phyloP scores from a whole-genome alignment of 768 basidiomycete genomes.

The Phanerochaete carnosa region DNA sequence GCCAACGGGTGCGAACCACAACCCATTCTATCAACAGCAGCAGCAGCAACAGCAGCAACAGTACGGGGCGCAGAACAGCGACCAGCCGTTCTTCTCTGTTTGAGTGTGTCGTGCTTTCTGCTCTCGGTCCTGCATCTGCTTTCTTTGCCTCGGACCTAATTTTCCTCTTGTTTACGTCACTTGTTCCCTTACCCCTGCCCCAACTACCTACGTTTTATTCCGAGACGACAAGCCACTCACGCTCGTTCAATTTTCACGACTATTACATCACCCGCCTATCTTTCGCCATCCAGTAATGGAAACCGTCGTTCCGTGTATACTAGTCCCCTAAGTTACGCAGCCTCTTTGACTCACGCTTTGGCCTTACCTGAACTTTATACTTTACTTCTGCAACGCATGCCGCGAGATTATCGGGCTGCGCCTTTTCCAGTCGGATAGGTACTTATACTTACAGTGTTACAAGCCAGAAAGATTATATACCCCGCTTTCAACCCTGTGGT shows the following conservation, averaged over 20 bases:
- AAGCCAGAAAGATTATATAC: background rate
- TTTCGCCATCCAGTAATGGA: background rate
- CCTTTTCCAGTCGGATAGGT: background rate
- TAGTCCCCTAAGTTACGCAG: too few species aligned
- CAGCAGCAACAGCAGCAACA: constrained; percentile 53
- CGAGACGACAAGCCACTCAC: background rate
- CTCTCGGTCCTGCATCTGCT: background rate
- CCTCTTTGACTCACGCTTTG: too few species aligned
- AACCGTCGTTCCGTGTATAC: background rate
- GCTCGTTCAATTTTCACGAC: background rate
- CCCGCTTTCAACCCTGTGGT: too few species aligned
- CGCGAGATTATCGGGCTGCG: background rate
- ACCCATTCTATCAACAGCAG: constrained; percentile 66
- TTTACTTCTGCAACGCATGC: background rate
- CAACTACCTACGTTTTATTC: background rate
- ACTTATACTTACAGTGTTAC: background rate
- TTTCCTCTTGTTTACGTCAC: background rate
- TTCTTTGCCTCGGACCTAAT: background rate
- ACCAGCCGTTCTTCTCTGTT: constrained; percentile 34
- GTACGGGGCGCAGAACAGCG: constrained; percentile 27
- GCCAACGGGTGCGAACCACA: constrained; percentile 41
- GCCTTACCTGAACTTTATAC: background rate
- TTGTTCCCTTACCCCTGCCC: background rate
- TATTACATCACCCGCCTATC: background rate
- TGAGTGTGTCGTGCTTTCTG: constrained; percentile 13